Evolutionary conservation across 202 grass and related monocot species (phyloP), one percentile per base, ranked within the genome.

Genomic region (Bolboschoenoplectus hybrid): DNA sequence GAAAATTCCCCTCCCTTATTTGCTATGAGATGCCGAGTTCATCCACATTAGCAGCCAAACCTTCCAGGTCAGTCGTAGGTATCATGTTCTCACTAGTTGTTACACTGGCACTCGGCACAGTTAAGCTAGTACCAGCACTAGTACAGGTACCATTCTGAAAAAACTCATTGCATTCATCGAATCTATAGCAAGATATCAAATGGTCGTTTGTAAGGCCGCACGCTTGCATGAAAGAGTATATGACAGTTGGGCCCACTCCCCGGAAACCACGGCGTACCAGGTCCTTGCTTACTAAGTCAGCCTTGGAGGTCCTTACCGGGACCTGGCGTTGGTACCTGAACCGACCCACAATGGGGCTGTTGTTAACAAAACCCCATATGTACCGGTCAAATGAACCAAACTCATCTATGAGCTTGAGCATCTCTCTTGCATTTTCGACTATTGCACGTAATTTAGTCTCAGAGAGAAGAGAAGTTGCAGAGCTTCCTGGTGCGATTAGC

Each of bases 201-300:
- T 98, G 96, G 84, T 98, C 96, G 14, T 98, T 98, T 0, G 91
- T 98, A 67, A 98, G 87, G 67, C 96, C 96, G 1, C 90, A 86
- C 49, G 87, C 93, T 85, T 98, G 96, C 96, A 98, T 98, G 85
- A 95, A 98, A 11, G 93, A 92, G 50, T 98, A 98, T 47, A 98
- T 73, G 0, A 98, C 93, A 52, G 93, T 95, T 10, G 91, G 93
- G 2, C 96, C 91, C 12, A 94, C 92, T 9, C 93, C 91, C 1
- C 96, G 90, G 84, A 98, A 92, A 70, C 96, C 93, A 74, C 96
- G 93, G 44, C 90, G 85, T 12, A 95, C 88, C 84, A 98, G 40
- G 69, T 98, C 96, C 91, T 98, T 98, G 91, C 96, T 98, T 91
- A 98, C 95, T 6, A 86, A 84, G 60, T 98, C 96, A 5, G 96